phyloP scores from a whole-genome alignment of 495 filamentous ascomycete genomes.

The Hyaloscypha variabilis region DNA sequence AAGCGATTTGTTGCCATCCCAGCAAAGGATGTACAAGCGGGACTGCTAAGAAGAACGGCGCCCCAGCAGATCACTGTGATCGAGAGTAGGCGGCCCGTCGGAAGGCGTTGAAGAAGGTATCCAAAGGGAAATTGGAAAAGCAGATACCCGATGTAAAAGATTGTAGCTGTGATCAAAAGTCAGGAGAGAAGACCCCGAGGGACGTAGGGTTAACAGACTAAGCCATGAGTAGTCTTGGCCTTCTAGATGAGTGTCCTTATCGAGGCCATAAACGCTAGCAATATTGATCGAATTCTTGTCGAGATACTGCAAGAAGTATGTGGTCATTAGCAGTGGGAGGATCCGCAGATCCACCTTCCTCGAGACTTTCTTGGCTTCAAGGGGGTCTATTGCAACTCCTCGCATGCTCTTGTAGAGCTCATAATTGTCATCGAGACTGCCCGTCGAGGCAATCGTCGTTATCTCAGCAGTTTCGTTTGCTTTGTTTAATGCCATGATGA shows the following conservation, averaged over 20 bases:
- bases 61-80: constrained; percentile 23
- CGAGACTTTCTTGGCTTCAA: constrained; percentile 47
- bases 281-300: constrained; percentile 63
- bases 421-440: constrained; percentile 47
- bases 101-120: constrained; percentile 46
- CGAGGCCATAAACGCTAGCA: constrained; percentile 57
- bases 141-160: constrained; percentile 37
- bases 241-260: constrained; percentile 48
- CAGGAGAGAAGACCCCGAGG: neutral
- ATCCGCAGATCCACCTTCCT: constrained; percentile 56
- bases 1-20: constrained; percentile 44
- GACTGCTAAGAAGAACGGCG: constrained; percentile 13
- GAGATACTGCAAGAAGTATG: constrained; percentile 57
- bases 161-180: constrained; percentile 11
- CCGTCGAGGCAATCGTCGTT: neutral
- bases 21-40: constrained; percentile 36
- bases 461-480: no score
- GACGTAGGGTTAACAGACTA: neutral
- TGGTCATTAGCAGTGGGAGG: constrained; percentile 57
- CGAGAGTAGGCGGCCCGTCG: constrained; percentile 45
- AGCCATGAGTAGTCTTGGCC: constrained; percentile 61
- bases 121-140: constrained; percentile 52
- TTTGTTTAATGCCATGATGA: no score
- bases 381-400: constrained; percentile 31
- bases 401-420: constrained; percentile 43